Conservation (phyloP, 495 filamentous ascomycete species). For the Talaromyces nanjingensis region DNA sequence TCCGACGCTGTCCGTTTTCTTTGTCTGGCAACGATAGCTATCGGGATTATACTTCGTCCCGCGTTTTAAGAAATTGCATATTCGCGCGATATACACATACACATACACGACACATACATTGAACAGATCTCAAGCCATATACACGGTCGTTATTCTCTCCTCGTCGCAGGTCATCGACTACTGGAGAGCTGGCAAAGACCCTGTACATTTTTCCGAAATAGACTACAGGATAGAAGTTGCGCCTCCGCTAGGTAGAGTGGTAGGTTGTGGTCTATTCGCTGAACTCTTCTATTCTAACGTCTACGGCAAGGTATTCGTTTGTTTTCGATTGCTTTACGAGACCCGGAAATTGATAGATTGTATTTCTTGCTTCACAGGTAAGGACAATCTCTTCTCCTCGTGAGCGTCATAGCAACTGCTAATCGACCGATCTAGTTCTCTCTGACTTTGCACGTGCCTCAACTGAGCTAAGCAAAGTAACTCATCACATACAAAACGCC, state of each 20-base stretch:
- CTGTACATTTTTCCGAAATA: constrained; percentile 8
- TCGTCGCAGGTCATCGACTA: constrained; percentile 9
- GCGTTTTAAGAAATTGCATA: background rate
- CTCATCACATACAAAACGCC: background rate
- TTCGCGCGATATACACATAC: background rate
- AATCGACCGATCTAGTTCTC: background rate
- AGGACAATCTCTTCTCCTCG: background rate
- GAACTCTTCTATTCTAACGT: background rate
- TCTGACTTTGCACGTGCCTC: background rate
- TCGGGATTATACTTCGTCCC: background rate
- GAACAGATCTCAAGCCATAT: background rate
- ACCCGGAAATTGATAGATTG: constrained; percentile 1
- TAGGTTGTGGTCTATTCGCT: background rate
- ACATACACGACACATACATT: background rate
- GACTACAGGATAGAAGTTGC: constrained; percentile 6
- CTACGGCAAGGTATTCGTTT: background rate
- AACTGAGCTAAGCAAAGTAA: background rate
- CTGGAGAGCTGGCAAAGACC: background rate
- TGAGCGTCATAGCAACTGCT: background rate
- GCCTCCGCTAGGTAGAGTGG: constrained; percentile 2
- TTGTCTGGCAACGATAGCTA: background rate
- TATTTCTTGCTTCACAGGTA: background rate
- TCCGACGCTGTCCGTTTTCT: background rate
- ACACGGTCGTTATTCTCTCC: background rate
- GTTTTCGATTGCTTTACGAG: background rate